Evolutionary conservation across 1,284 basidiomycete species (phyloP).

Genomic region (Cerioporus squamosus): DNA sequence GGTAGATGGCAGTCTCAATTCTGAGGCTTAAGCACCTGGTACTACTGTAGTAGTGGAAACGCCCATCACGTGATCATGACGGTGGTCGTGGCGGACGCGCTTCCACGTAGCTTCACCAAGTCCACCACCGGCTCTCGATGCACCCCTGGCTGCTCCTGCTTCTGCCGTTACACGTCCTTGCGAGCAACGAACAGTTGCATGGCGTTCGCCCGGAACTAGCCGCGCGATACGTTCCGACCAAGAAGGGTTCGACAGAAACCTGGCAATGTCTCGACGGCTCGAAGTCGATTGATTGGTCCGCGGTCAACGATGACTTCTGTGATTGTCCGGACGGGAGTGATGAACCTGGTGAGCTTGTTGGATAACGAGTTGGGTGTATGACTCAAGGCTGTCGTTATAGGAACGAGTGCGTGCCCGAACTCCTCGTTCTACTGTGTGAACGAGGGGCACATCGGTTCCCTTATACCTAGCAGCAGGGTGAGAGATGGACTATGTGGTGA

Average conservation of each 20-base stretch:
- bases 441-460: conserved; percentile 84
- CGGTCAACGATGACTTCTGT: conserved; percentile 95
- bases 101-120: conserved; percentile 22
- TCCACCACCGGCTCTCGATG: conserved; percentile 26
- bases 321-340: conserved; percentile 94
- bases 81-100: conserved; percentile 13
- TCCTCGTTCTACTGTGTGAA: conserved; percentile 88
- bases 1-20: too few relatives aligned
- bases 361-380: too few relatives aligned
- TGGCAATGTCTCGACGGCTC: conserved; percentile 80
- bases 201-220: conserved; percentile 36
- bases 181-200: conserved; percentile 28
- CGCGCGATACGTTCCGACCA: conserved; percentile 31
- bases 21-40: too few relatives aligned
- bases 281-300: conserved; percentile 72
- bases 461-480: conserved; percentile 84
- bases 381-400: conserved; percentile 40
- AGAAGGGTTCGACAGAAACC: conserved; percentile 38
- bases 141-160: conserved; percentile 33
- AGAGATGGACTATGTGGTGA: conserved; percentile 93
- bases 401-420: conserved; percentile 86
- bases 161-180: conserved; percentile 30
- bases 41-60: too few relatives aligned
- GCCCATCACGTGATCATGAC: conserved; percentile 18
- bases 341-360: conserved; percentile 73